Percentiles rank a stretch among this genome's conserved stretches.
Conservation (phyloP, 768 basidiomycete genomes). For the Tulasnella sp. region DNA sequence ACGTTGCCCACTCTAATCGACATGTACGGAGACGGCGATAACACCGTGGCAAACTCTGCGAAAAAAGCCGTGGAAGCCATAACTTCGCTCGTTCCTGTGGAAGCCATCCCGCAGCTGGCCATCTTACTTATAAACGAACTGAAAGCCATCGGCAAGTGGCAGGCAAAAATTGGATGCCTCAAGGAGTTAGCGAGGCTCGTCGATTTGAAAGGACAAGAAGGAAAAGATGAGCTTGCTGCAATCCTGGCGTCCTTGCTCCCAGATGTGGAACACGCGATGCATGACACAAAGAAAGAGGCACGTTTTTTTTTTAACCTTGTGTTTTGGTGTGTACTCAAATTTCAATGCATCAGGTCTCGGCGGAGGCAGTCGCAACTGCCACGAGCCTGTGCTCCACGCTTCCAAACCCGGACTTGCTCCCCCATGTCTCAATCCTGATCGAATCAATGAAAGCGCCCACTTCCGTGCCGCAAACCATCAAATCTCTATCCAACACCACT, state of each 20-base stretch:
- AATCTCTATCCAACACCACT: conserved; percentile 88
- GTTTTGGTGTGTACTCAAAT: not conserved
- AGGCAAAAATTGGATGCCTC: conserved; percentile 86
- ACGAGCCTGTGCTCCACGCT: conserved; percentile 85
- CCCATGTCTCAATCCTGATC: conserved; percentile 84
- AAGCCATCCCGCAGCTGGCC: conserved; percentile 48
- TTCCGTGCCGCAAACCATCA: conserved; percentile 85
- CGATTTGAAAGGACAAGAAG: conserved; percentile 45
- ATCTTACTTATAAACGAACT: conserved; percentile 39
- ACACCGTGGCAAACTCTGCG: conserved; percentile 83
- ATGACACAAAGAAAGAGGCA: conserved; percentile 94
- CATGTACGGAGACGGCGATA: conserved; percentile 89
- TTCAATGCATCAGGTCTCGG: conserved; percentile 59
- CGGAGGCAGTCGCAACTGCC: conserved; percentile 83
- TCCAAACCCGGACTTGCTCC: conserved; percentile 86
- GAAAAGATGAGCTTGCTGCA: conserved; percentile 72
- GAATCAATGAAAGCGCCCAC: conserved; percentile 90
- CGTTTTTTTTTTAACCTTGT: conserved; percentile 33
- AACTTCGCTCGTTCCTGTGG: conserved; percentile 78
- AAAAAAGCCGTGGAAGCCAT: conserved; percentile 75
- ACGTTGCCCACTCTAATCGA: conserved; percentile 76
- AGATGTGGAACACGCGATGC: conserved; percentile 85
- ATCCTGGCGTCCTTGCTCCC: conserved; percentile 80
- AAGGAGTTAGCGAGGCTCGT: conserved; percentile 80
- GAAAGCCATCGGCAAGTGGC: conserved; percentile 81